phyloP scores from a whole-genome alignment of 202 grass and related monocot genomes.

The Digitaria exilis region DNA sequence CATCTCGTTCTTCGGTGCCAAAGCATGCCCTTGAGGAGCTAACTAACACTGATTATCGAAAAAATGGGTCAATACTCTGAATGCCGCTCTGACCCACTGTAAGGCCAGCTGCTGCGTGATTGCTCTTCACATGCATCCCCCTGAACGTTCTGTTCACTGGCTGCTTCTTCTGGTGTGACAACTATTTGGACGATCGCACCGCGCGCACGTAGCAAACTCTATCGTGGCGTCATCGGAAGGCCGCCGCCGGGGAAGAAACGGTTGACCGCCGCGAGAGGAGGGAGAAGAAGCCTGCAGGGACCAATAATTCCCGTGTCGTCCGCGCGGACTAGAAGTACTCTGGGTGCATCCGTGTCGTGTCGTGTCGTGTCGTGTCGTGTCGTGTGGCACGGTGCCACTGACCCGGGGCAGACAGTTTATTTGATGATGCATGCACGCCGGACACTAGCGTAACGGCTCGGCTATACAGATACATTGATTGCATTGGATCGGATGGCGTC shows the following conservation, averaged over 20 bases:
- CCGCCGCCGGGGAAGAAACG: slow-evolving; percentile 10
- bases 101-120: not conserved
- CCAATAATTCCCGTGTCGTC: not conserved
- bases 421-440: slow-evolving; percentile 1
- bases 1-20: too few species aligned
- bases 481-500: not conserved
- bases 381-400: not conserved
- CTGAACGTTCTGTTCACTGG: not conserved
- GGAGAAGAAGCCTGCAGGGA: not conserved
- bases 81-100: not conserved
- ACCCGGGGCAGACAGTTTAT: not conserved
- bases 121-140: not conserved
- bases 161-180: not conserved
- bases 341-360: too few species aligned
- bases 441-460: not conserved
- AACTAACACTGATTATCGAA: too few species aligned
- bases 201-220: slow-evolving; percentile 14
- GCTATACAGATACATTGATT: not conserved
- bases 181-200: not conserved
- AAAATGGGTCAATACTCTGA: too few species aligned
- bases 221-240: slow-evolving; percentile 7
- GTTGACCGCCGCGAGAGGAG: not conserved
- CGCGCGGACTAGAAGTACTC: not conserved
- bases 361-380: too few species aligned
- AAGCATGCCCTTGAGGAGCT: too few species aligned